Evolutionary conservation across 148 eudicot genomes (phyloP).

Genomic region (Pouteria glomerata): DNA sequence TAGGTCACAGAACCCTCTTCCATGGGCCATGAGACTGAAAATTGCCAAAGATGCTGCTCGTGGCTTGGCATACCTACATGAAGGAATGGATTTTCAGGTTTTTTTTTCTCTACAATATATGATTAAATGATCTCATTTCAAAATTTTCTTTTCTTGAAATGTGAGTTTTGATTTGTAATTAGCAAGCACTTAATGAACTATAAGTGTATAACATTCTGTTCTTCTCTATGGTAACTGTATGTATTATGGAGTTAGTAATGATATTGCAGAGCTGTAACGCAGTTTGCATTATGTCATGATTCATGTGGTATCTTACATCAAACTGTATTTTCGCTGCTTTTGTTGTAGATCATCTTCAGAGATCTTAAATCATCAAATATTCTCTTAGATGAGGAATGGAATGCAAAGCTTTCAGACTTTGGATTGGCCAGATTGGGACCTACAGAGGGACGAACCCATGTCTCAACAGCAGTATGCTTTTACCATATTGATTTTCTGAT

Average conservation of each 20-base stretch:
- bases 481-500: background rate
- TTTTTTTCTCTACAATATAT: background rate
- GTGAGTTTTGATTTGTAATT: background rate
- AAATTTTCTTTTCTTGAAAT: background rate
- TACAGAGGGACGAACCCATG: conserved; percentile 65
- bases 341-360: conserved; percentile 58
- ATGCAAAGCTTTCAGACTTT: conserved; percentile 75
- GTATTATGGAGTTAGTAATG: background rate
- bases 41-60: conserved; percentile 92
- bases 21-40: conserved; percentile 82
- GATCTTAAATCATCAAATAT: conserved; percentile 82
- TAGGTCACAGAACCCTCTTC: conserved; percentile 45
- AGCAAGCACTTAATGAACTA: background rate
- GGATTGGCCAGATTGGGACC: conserved; percentile 85
- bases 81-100: conserved; percentile 95
- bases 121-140: background rate
- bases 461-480: conserved; percentile 72
- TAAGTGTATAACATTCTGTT: background rate
- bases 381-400: conserved; percentile 69
- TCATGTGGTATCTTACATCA: background rate
- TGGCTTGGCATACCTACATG: conserved; percentile 86
- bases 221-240: background rate
- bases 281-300: background rate
- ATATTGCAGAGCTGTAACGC: background rate
- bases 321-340: background rate